These are phyloP conservation scores for Helianthus annuus DNA, from an alignment of 129 eudicot genomes.

Conservation along the genomic window HanXRQr2.0-SUNRISE NC_035446.2:170349067-170349566, in stretches of 20 bases:
- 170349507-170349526: constrained; percentile 12
- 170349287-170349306: constrained; percentile 23
- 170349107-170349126: constrained; percentile 11
- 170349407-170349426: not conserved
- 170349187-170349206: not conserved
- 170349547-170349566: constrained; percentile 11
- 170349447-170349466: constrained; percentile 16
- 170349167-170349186: not conserved
- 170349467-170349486: constrained; percentile 26
- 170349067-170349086: constrained; percentile 18
- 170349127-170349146: constrained; percentile 19
- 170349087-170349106: constrained; percentile 9
- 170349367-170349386: constrained; percentile 1
- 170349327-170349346: constrained; percentile 20
- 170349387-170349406: constrained; percentile 4
- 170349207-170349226: not conserved
- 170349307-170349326: constrained; percentile 20
- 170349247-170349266: constrained; percentile 21
- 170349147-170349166: not conserved
- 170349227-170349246: constrained; percentile 12
- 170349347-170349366: not conserved
- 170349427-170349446: not conserved
- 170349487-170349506: constrained; percentile 26
- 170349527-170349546: constrained; percentile 30
- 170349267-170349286: constrained; percentile 20